Evolutionary conservation across 192 early-diverging fungal species (phyloP).

Genomic region (Ambispora gerdemannii): DNA sequence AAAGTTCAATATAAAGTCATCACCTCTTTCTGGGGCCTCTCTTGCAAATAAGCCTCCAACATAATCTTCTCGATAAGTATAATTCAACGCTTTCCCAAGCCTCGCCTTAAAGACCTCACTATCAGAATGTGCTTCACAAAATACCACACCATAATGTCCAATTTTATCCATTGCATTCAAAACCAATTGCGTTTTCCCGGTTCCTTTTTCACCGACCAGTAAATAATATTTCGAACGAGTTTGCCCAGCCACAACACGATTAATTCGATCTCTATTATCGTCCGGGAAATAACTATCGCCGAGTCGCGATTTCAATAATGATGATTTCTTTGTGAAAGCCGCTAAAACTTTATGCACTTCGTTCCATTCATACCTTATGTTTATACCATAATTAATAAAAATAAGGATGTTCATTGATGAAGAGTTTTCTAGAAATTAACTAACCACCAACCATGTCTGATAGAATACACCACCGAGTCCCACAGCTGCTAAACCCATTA

Average conservation of each 20-base stretch:
- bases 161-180: slow-evolving; percentile 29
- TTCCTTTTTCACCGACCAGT: slow-evolving; percentile 27
- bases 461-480: slow-evolving; percentile 26
- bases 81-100: slow-evolving; percentile 21
- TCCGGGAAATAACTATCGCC: slow-evolving; percentile 1
- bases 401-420: neutral
- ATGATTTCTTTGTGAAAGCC: neutral
- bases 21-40: slow-evolving; percentile 29
- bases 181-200: slow-evolving; percentile 29
- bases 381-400: neutral
- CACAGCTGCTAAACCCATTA: slow-evolving; percentile 28
- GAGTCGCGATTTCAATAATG: slow-evolving; percentile 16
- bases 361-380: slow-evolving; percentile 26
- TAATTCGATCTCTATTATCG: slow-evolving; percentile 8
- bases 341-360: slow-evolving; percentile 23
- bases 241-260: neutral
- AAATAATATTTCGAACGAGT: slow-evolving; percentile 16
- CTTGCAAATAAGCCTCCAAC: slow-evolving; percentile 29
- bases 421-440: neutral
- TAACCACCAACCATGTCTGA: slow-evolving; percentile 13
- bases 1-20: neutral
- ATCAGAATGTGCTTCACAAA: slow-evolving; percentile 29
- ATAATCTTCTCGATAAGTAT: slow-evolving; percentile 31
- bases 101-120: slow-evolving; percentile 28
- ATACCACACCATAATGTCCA: slow-evolving; percentile 24